Evolutionary conservation across 306 rosid genomes (phyloP).

Genomic region (Prinsepia uniflora): DNA sequence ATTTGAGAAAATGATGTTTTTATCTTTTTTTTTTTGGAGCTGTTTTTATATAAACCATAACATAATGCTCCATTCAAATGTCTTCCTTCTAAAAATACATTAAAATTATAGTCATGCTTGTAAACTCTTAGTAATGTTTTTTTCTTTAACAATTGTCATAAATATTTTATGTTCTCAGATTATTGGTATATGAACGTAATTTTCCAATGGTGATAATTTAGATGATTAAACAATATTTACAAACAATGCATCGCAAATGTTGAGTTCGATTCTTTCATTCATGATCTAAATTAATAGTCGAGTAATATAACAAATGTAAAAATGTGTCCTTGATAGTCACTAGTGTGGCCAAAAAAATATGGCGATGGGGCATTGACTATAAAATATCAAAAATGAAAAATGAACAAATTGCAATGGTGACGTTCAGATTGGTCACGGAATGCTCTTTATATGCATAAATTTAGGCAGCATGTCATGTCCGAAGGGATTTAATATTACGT

Average conservation of each 20-base stretch:
- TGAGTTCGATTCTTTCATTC: too few species aligned
- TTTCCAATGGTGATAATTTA: too few species aligned
- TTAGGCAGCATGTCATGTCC: slow-evolving; percentile 35
- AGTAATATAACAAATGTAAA: too few species aligned
- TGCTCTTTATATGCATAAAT: slow-evolving; percentile 17
- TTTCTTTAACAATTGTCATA: neutral
- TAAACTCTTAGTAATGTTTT: neutral
- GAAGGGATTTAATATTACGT: slow-evolving; percentile 14
- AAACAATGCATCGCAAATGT: too few species aligned
- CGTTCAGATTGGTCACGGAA: slow-evolving; percentile 13
- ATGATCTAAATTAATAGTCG: too few species aligned
- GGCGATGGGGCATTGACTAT: neutral
- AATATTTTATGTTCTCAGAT: too few species aligned
- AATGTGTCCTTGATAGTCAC: neutral
- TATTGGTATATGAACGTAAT: too few species aligned
- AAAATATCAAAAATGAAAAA: neutral
- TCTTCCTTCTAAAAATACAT: neutral
- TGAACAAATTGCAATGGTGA: neutral
- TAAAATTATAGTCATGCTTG: neutral
- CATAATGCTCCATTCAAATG: neutral
- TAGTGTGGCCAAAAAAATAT: neutral
- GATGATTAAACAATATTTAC: too few species aligned
- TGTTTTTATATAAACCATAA: neutral
- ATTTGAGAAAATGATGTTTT: neutral
- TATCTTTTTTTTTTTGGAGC: neutral